Base-by-base conservation (phyloP, 805 yeast species). In the Nakazawaea wyomingensis region DNA sequence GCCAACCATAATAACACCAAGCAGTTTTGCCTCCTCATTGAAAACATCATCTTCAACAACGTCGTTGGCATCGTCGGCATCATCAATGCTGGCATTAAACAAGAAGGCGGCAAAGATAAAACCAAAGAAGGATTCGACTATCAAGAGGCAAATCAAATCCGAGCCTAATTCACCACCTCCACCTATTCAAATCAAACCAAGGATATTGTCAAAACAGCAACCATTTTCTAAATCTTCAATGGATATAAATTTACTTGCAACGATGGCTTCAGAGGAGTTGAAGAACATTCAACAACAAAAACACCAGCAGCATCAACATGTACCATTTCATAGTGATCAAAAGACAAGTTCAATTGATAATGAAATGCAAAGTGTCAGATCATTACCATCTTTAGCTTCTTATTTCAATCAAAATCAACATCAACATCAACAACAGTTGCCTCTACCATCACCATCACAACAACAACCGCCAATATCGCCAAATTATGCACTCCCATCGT, bases 251-350 rank as follows among this genome's bases (percentile, higher is more conserved):
- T 60, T 74, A 3, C 56, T 76, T 37, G 80, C 80, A 5, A 61
- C 72, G 10, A 79, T 80, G 5, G 80, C 81, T 4, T 66, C 76
- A 3, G 77, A 74, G 53, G 81, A 76, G 54, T 62, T 76, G 44
- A 66, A 66, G 43, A 64, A 66, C 45, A 49, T 75, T 47, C 68
- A 68, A 48, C 55, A 52, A 45, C 49, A 54, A 33, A 39, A 11
- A 29, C n/a, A 29, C 8, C 16, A 10, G 31, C 51, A 4, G 49
- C 39, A 7, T 37, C 46, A 21, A 34, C 24, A 36, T 14, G 30
- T 37, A 10, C 36, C 45, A 34, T 11, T 11, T 24, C 27, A 24
- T 24, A 8, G 8, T 24, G 11, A 24, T 11, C 27, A 24, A 24
- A 24, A 11, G 27, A 24, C 32, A 29, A 29, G 42, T 34, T 29